Conservation (phyloP, 2,329 filamentous ascomycete genomes). For the Epichloe bromicola region DNA sequence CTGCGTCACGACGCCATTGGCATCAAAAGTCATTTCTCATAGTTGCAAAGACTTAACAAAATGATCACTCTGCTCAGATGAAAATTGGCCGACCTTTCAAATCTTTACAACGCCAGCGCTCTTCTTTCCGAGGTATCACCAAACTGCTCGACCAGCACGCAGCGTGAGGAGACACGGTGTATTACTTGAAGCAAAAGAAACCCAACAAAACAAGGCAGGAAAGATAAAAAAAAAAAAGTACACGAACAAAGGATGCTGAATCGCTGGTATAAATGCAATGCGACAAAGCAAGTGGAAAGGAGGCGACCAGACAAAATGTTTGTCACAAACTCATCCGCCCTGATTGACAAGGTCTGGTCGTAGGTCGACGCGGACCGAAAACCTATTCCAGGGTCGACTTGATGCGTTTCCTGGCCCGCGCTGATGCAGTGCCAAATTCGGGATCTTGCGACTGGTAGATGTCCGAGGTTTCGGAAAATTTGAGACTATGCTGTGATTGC, state of each 20-base stretch:
- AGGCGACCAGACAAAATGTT: background rate
- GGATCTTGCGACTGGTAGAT: background rate
- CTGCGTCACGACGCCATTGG: background rate
- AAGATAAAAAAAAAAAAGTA: background rate
- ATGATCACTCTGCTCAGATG: background rate
- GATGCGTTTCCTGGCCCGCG: slow-evolving; percentile 2
- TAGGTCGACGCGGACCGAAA: slow-evolving; percentile 7
- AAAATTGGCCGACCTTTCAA: background rate
- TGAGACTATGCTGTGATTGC: background rate
- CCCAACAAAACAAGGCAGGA: background rate
- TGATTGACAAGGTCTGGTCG: background rate
- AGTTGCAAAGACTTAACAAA: background rate
- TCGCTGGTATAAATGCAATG: slow-evolving; percentile 7
- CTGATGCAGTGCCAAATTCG: background rate
- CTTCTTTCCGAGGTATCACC: slow-evolving; percentile 1
- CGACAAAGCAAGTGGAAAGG: slow-evolving; percentile 5
- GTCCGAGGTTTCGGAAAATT: background rate
- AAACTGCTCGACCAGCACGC: slow-evolving; percentile 14
- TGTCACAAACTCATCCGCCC: slow-evolving; percentile 2
- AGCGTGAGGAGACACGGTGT: background rate
- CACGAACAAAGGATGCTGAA: slow-evolving; percentile 7
- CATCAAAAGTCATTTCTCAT: slow-evolving; percentile 1
- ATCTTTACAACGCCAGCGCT: slow-evolving; percentile 8
- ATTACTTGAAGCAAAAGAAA: background rate
- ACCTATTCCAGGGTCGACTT: slow-evolving; percentile 8